Evolutionary conservation across 2,329 filamentous ascomycete species (phyloP).

Genomic region (Xylariaceae sp.): DNA sequence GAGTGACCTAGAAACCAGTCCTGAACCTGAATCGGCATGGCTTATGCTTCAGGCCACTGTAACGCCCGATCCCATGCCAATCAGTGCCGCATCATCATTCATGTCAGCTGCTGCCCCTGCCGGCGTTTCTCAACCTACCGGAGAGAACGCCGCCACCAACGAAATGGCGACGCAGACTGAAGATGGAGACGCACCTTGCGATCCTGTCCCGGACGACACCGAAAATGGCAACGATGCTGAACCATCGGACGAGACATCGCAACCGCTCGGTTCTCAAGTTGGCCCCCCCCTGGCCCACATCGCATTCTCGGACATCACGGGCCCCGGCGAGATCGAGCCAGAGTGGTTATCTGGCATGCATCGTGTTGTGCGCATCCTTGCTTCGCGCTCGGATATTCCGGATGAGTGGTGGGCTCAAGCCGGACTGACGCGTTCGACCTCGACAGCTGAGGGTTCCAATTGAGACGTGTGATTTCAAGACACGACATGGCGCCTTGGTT

Average conservation of each 20-base stretch:
- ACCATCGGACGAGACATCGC: constrained; percentile 8
- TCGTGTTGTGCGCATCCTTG: constrained; percentile 64
- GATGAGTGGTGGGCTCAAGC: constrained; percentile 77
- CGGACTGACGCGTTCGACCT: constrained; percentile 57
- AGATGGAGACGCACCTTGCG: constrained; percentile 42
- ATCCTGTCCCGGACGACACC: constrained; percentile 51
- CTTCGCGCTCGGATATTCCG: constrained; percentile 67
- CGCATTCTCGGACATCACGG: not conserved
- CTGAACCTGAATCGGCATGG: constrained; percentile 64
- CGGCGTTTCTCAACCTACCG: constrained; percentile 39
- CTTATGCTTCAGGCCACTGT: constrained; percentile 75
- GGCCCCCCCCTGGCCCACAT: constrained; percentile 41
- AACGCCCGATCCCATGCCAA: constrained; percentile 73
- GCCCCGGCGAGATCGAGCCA: constrained; percentile 23
- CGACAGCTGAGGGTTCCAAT: constrained; percentile 34
- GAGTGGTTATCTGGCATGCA: constrained; percentile 59
- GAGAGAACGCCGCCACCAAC: constrained; percentile 41
- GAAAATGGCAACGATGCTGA: constrained; percentile 47
- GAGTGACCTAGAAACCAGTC: constrained; percentile 41
- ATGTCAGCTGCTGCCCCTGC: constrained; percentile 56
- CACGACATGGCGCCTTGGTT: not conserved
- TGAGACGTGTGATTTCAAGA: not conserved
- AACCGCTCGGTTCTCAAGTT: constrained; percentile 11
- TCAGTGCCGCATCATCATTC: constrained; percentile 79
- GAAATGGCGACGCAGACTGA: constrained; percentile 41